Base-by-base conservation (phyloP, 2,329 filamentous ascomycete species). In the Cordyceps militaris region DNA sequence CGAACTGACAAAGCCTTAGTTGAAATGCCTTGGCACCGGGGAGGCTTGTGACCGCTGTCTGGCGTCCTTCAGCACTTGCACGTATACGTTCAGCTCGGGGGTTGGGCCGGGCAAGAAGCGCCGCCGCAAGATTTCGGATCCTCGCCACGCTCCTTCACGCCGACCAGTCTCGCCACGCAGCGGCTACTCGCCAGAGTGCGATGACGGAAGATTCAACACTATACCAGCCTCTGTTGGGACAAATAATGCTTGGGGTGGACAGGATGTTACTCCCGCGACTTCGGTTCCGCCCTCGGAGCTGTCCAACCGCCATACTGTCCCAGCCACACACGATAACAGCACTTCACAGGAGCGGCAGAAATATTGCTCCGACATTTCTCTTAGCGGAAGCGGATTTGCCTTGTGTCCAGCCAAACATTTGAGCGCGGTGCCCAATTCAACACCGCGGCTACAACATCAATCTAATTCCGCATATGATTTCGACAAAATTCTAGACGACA, bases 21-120 rank as follows among this genome's bases (percentile, higher is more conserved):
- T 57, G 38, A 57, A 42, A 50, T 57, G 54, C 34, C 21, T 19
- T 8, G 54, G 54, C 24, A 49, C 32, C 4, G 46, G 46, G 13
- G 43, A 49, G 32, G 23, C 23, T 16, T 57, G 54, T 30, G 54
- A 57, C 13, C 28, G 34, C 23, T 57, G 54, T 21, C 14, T 57
- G 23, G 19, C 54, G 6, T 36, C 44, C 9, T 49, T 32, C 2
- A 43, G 34, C 19, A 11, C 32, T n/a, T 57, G 54, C 26, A 57
- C 54, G 11, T 57, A 57, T 30, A 57, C 54, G 30, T 42, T 57
- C 23, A 57, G 54, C 32, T 49, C 54, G 5, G 44, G 54, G 10
- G 28, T 57, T 14, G 54, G 54, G 6, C 43, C 54, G 14, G 54
- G 54, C 9, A 57, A 57, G n/a, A 57, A 57, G 44, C 16, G 54